Evolutionary conservation across 805 yeast species (phyloP), one percentile per base, ranked within the genome.

Genomic region (Blastobotrys chiropterorum): DNA sequence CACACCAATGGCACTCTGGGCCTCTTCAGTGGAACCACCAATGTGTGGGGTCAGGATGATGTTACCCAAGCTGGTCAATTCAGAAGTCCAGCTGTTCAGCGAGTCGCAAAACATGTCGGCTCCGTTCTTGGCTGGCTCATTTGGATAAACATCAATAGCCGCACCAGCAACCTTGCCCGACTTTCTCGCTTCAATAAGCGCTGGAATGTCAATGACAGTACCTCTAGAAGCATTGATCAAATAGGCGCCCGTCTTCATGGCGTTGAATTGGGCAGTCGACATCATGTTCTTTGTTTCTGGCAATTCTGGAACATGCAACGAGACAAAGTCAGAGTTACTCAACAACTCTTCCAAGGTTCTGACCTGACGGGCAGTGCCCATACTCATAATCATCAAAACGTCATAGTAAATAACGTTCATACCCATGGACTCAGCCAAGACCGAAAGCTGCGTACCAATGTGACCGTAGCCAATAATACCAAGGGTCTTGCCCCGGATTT

Each of bases 1-100:
- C 55, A 92, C 76, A 74, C 99, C 99, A 66, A 94, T 94, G 41
- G 98, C 96, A 52, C 87, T 79, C 78, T 94, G 99, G 39, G 99
- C 99, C 77, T 94, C 99, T 72, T 92, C 98, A 46, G 99, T 94
- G 48, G 97, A 90, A 60, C 99, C 99, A 73, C 99, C 99, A 62
- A 94, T 94, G 68, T 94, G 99, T 34, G 99, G 99, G 51, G 98
- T 85, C 65, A 94, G 78, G 59, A 94, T 90, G 56, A 92, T 82
- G 72, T 94, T 94, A 73, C 90, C 82, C 68, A 90, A 78, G 8
- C 86, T 74, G 61, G 82, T 78, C 62, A 94, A 79, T 67, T 90
- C 97, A 34, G 87, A 75, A 56, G 86, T 79, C 90, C 96, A 94
- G 42, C 74, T 61, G 73, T 92, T 92, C 67, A 94, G 78, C 42